Base-by-base conservation (phyloP, 2,329 filamentous ascomycete species). In the Trichoderma asperellum region DNA sequence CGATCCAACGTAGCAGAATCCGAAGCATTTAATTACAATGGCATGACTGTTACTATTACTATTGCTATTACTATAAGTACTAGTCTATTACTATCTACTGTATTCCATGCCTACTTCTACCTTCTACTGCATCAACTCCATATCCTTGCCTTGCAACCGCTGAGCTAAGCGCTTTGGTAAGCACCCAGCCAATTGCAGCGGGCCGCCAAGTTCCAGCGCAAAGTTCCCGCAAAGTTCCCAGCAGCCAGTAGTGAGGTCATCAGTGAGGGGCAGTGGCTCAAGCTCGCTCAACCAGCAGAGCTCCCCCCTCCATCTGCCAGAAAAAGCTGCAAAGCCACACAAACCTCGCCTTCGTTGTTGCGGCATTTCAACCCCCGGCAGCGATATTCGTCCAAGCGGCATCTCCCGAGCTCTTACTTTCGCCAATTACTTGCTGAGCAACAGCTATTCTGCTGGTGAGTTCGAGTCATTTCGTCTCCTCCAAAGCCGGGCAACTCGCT, bases 81-180 rank as follows among this genome's bases (percentile, higher is more conserved):
- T n/a, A n/a, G n/a, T n/a, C n/a, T n/a, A n/a, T n/a, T n/a, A n/a
- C n/a, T n/a, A n/a, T n/a, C n/a, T n/a, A n/a, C n/a, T n/a, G n/a
- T n/a, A n/a, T n/a, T n/a, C n/a, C n/a, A n/a, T n/a, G n/a, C n/a
- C n/a, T n/a, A n/a, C n/a, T n/a, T n/a, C n/a, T n/a, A n/a, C n/a
- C n/a, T 24, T 24, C 24, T 24, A 24, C 24, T 24, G 24, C 3
- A 24, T 24, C 4, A 43, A 43, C 6, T 43, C 12, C 40, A 8
- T 43, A 16, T 43, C 40, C 24, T 24, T 43, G 35, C 37, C 18
- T 47, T 32, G 11, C 29, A 18, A 27, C 7, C 40, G 61, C 60
- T 55, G 47, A 63, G 47, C 8, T 52, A 63, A 63, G 60, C 53
- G 27, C 49, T 56, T 64, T 56, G 27, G 49, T 65, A 65, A 67